A percentile compares a stretch with the other conserved stretches of the same genome.
These are phyloP conservation scores for Vigna radiata DNA, from an alignment of 306 rosid genomes.

Conservation along the genomic window DNA sequence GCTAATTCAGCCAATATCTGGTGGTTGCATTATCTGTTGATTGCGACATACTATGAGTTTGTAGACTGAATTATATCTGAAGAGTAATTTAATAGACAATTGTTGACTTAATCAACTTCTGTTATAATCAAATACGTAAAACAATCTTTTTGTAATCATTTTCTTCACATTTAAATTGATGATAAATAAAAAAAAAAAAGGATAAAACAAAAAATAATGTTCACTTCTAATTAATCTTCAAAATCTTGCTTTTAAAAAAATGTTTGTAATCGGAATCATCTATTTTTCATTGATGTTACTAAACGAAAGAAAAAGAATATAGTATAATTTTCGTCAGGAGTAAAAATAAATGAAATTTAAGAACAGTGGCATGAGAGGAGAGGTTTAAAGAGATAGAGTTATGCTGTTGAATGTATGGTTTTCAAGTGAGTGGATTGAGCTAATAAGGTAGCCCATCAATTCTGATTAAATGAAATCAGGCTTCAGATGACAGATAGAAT, in stretches of 20 bases:
- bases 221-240: neutral
- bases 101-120: neutral
- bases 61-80: neutral
- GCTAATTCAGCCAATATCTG: neutral
- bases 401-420: conserved; percentile 44
- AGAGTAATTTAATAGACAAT: neutral
- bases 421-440: conserved; percentile 28
- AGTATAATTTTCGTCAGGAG: too few relatives aligned
- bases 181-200: neutral
- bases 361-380: neutral
- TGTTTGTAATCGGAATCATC: neutral
- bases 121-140: neutral
- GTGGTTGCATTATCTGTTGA: conserved; percentile 10
- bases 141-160: neutral
- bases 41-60: neutral
- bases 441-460: conserved; percentile 50
- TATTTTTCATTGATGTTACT: neutral
- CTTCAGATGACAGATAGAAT: conserved; percentile 39
- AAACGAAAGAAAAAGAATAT: neutral
- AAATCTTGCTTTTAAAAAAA: neutral
- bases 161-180: neutral
- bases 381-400: neutral
- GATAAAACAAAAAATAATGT: neutral
- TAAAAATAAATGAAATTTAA: neutral
- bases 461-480: conserved; percentile 21